Percentiles rank a stretch among this genome's conserved stretches.
Conservation (phyloP, 2,329 filamentous ascomycete genomes). For the Hawksworthiomyces lignivorus region DNA sequence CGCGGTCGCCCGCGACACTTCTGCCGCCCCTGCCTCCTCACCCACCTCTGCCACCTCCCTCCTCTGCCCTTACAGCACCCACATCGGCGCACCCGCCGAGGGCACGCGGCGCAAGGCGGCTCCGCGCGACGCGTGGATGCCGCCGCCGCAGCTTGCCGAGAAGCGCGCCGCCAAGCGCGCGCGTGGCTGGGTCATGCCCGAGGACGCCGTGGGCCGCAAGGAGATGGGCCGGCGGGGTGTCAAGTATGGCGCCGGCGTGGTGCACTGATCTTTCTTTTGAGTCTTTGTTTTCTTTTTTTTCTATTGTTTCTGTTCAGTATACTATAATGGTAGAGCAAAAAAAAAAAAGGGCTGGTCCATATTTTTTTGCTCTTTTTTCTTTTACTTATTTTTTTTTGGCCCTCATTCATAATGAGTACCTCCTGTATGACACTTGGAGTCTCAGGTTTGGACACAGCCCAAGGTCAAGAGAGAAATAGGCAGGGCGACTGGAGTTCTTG, state of each 20-base stretch:
- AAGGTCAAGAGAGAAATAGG: too few species aligned
- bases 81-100: slow-evolving; percentile 69
- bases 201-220: slow-evolving; percentile 64
- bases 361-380: too few species aligned
- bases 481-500: too few species aligned
- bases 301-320: too few species aligned
- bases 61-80: slow-evolving; percentile 42
- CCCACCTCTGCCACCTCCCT: slow-evolving; percentile 43
- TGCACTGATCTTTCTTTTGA: not conserved
- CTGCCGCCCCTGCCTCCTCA: slow-evolving; percentile 15
- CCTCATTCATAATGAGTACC: not conserved
- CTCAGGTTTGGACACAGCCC: too few species aligned
- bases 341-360: too few species aligned
- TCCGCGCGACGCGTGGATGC: slow-evolving; percentile 68
- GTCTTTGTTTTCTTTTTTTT: not conserved
- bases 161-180: slow-evolving; percentile 69
- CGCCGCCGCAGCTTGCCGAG: slow-evolving; percentile 62
- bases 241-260: slow-evolving; percentile 42
- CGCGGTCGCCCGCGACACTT: not conserved
- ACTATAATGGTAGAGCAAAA: too few species aligned
- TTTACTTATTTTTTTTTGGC: not conserved
- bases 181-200: slow-evolving; percentile 68
- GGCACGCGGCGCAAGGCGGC: slow-evolving; percentile 62
- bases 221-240: slow-evolving; percentile 63
- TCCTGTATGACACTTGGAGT: too few species aligned